These are phyloP conservation scores for Solanum raphanifolium DNA, from an alignment of 257 asterid genomes.

Conservation along the genomic window DNA sequence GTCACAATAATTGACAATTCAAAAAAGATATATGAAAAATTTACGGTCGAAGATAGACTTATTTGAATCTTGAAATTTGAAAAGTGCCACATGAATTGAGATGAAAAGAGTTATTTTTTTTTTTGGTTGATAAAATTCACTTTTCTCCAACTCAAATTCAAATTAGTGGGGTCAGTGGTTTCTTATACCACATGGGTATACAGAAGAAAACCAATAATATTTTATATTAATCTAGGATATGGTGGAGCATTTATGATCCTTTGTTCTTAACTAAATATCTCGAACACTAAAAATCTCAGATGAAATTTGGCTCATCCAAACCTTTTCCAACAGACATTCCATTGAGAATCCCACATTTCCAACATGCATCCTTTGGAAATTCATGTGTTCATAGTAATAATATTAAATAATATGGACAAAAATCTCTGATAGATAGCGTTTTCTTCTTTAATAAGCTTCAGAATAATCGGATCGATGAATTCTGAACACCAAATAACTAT, in stretches of 20 bases:
- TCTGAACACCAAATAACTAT: neutral
- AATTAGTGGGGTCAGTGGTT: neutral
- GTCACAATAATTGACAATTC: too few relatives aligned
- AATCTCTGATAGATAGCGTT: accelerated
- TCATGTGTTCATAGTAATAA: neutral
- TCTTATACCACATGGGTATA: neutral
- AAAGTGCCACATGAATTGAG: too few relatives aligned
- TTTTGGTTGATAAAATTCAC: neutral
- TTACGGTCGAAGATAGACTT: too few relatives aligned
- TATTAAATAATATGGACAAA: neutral
- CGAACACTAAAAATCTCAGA: neutral
- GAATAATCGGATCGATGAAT: neutral
- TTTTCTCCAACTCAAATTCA: neutral
- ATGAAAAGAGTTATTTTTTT: too few relatives aligned
- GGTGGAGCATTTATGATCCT: neutral
- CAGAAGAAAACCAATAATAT: too few relatives aligned
- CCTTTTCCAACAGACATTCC: neutral
- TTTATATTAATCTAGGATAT: neutral
- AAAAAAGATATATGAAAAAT: too few relatives aligned
- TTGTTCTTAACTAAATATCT: neutral
- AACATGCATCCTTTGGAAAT: neutral
- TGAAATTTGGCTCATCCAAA: neutral
- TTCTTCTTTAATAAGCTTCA: neutral
- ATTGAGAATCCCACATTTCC: neutral
- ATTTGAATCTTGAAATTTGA: too few relatives aligned